A percentile compares a stretch with the other conserved stretches of the same genome.
phyloP scores from a whole-genome alignment of 345 rosid genomes.

The Alliaria petiolata region DNA sequence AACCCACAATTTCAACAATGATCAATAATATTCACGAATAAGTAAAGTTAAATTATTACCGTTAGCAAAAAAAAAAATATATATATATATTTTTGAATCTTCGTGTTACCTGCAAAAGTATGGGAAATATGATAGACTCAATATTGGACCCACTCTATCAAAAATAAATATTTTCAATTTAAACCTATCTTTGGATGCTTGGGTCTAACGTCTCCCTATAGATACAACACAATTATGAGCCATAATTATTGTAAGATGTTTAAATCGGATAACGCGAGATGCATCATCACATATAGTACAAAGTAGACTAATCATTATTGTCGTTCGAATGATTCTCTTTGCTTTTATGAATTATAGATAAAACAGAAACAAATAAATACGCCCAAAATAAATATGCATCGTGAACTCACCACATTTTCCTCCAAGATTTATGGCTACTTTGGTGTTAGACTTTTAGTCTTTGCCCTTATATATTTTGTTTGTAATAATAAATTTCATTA shows the following conservation, averaged over 20 bases:
- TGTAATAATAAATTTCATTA: too few species aligned
- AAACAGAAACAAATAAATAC: neutral
- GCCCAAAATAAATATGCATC: conserved; percentile 2
- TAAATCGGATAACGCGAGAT: conserved; percentile 7
- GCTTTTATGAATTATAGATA: conserved; percentile 3
- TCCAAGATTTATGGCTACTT: conserved; percentile 24
- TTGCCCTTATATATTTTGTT: too few species aligned
- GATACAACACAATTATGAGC: conserved; percentile 9
- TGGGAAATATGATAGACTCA: conserved; percentile 10
- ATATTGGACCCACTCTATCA: conserved; percentile 12
- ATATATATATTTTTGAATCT: too few species aligned
- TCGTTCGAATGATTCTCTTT: conserved; percentile 22
- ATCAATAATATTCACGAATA: conserved; percentile 8
- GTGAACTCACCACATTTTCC: conserved; percentile 10
- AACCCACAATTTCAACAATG: conserved; percentile 5
- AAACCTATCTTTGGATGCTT: conserved; percentile 28
- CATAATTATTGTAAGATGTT: conserved; percentile 4
- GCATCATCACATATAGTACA: conserved; percentile 19
- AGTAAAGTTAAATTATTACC: conserved; percentile 1
- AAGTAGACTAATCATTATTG: conserved; percentile 21
- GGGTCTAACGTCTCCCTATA: conserved; percentile 1
- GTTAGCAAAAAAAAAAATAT: neutral
- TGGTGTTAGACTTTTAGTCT: neutral
- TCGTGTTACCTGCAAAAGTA: conserved; percentile 21
- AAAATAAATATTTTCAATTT: neutral